Evolutionary conservation across 2,329 filamentous ascomycete genomes (phyloP), one percentile per base, ranked within the genome.

Genomic region (Aspergillus sp.): DNA sequence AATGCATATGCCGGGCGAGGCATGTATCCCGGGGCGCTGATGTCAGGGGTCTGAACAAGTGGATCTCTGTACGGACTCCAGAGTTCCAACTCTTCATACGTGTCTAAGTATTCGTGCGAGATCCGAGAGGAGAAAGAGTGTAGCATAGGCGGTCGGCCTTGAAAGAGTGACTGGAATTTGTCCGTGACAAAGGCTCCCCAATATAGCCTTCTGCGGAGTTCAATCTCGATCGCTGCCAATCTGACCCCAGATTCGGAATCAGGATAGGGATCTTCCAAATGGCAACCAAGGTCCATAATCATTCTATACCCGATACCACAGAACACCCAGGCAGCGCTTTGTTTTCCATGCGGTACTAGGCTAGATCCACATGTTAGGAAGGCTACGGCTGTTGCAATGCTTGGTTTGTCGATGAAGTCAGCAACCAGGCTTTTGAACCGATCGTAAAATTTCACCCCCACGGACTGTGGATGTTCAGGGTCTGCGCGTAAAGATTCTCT

Each of bases 261-360:
- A 3, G 52, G 22, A 12, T 11, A 42, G 5, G 52, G 14, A 29
- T 51, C n/a, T 6, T 62, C 56, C 52, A 77, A 55, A 60, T 78
- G 75, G 16, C 70, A 75, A 2, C 75, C 75, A 20, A 78, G 57
- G 54, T 77, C 74, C 7, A 75, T 72, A 9, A 77, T 70, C 75
- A 77, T 77, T n/a, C 73, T 72, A 61, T 76, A 75, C 6, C 73
- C 75, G 2, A 69, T 76, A 11, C 75, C 75, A 7, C 69, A 76
- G 12, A 75, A 52, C 58, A 65, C 71, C 75, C 75, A 77, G 1
- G 70, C 73, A 22, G 74, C 75, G 50, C 72, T 76, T 1, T 67
- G 67, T n/a, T 67, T 68, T 2, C 73, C 75, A 16, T 75, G 69
- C 3, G 72, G 70, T 7, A 75, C 69, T 2, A 75, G 65, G 2